Conservation (phyloP, 257 asterid genomes). For the Perilla frutescens region DNA sequence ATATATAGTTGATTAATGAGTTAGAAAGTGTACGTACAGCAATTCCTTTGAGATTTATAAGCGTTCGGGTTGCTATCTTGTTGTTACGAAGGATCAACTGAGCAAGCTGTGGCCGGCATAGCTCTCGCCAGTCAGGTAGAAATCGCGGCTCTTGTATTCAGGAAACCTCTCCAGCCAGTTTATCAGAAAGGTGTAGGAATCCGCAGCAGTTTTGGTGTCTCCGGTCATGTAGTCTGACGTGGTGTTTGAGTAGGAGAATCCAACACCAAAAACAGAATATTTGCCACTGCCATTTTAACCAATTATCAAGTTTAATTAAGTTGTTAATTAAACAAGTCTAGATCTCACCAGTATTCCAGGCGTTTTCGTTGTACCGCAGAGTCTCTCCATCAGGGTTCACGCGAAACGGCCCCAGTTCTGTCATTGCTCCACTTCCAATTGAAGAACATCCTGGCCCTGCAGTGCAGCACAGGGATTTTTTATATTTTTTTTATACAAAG, state of each 20-base stretch:
- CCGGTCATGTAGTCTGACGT: slow-evolving; percentile 55
- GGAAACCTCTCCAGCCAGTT: slow-evolving; percentile 80
- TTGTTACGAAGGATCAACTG: slow-evolving; percentile 53
- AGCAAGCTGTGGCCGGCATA: slow-evolving; percentile 80
- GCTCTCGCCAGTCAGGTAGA: slow-evolving; percentile 73
- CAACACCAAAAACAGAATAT: slow-evolving; percentile 68
- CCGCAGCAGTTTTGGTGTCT: slow-evolving; percentile 59
- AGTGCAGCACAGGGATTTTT: not conserved
- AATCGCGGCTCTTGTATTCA: slow-evolving; percentile 65
- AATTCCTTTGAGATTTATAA: slow-evolving; percentile 61
- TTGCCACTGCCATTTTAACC: slow-evolving; percentile 48
- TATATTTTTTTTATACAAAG: too few relatives aligned
- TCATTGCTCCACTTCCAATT: slow-evolving; percentile 63
- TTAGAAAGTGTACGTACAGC: slow-evolving; percentile 48
- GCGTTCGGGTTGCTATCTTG: slow-evolving; percentile 49
- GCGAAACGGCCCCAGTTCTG: slow-evolving; percentile 64
- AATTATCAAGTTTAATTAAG: too few relatives aligned
- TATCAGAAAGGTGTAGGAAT: slow-evolving; percentile 54
- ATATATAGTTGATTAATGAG: too few relatives aligned
- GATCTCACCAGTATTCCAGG: slow-evolving; percentile 57
- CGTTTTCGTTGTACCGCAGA: slow-evolving; percentile 47
- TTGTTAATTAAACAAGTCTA: too few relatives aligned
- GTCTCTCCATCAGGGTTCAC: slow-evolving; percentile 58
- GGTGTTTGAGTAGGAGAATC: slow-evolving; percentile 68
- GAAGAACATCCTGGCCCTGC: slow-evolving; percentile 80